phyloP scores from a whole-genome alignment of 2,329 filamentous ascomycete species.

The Penicillium italicum region DNA sequence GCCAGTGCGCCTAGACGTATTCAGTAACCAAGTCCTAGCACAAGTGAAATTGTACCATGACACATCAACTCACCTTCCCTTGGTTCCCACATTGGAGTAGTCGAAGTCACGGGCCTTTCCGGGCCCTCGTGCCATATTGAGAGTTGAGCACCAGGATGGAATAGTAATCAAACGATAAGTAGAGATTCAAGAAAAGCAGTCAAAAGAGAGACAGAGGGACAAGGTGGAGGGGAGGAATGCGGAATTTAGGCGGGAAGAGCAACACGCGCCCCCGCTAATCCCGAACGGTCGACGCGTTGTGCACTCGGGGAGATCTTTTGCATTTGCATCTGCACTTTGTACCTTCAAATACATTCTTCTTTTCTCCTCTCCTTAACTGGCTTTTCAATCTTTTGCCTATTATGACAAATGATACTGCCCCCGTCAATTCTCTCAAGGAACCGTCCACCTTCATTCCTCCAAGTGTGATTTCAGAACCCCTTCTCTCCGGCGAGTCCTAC shows the following conservation, averaged over 20 bases:
- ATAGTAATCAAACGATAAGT: not conserved
- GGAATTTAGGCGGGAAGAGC: slow-evolving; percentile 21
- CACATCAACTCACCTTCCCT: slow-evolving; percentile 41
- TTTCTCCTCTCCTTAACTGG: not conserved
- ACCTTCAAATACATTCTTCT: not conserved
- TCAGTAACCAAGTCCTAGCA: slow-evolving; percentile 11
- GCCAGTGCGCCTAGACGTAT: slow-evolving; percentile 72
- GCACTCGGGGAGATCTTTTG: slow-evolving; percentile 1
- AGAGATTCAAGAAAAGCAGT: not conserved
- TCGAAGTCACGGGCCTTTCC: slow-evolving; percentile 46
- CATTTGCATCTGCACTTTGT: not conserved
- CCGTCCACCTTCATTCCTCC: slow-evolving; percentile 60
- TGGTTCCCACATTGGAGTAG: slow-evolving; percentile 48
- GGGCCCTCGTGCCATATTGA: slow-evolving; percentile 40
- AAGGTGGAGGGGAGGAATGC: slow-evolving; percentile 21
- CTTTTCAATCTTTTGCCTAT: not conserved
- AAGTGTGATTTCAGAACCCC: slow-evolving; percentile 56
- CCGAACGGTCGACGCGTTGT: slow-evolving; percentile 36
- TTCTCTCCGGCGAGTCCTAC: slow-evolving; percentile 66
- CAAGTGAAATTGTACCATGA: slow-evolving; percentile 3
- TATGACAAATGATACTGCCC: slow-evolving; percentile 33
- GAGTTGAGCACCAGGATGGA: slow-evolving; percentile 17
- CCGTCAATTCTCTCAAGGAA: slow-evolving; percentile 31
- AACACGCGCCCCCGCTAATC: slow-evolving; percentile 34
- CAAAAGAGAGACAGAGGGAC: not conserved